phyloP scores from a whole-genome alignment of 192 early-diverging fungal species.

The Podila verticillata region DNA sequence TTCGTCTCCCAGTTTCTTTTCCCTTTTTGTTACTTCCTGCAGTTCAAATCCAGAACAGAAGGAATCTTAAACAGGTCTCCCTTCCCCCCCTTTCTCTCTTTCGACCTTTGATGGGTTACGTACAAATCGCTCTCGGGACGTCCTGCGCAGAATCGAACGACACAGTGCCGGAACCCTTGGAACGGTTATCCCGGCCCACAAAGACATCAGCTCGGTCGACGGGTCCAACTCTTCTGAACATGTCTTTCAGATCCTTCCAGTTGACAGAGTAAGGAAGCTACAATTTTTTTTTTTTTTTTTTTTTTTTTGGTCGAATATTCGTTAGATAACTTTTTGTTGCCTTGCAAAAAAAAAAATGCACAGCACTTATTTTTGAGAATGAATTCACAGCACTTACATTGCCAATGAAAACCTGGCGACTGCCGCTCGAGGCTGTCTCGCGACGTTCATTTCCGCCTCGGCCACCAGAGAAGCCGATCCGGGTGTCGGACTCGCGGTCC shows the following conservation, averaged over 20 bases:
- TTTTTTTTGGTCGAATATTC: neutral
- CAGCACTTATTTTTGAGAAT: neutral
- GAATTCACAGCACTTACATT: constrained; percentile 64
- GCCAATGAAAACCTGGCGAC: constrained; percentile 66
- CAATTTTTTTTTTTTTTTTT: neutral
- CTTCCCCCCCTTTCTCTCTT: no score
- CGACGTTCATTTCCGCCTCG: constrained; percentile 13
- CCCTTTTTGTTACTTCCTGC: no score
- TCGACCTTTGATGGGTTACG: constrained; percentile 27
- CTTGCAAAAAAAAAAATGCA: constrained; percentile 1
- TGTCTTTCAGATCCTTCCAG: constrained; percentile 90
- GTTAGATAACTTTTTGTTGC: neutral
- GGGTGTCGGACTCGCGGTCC: constrained; percentile 71
- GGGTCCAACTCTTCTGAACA: constrained; percentile 79
- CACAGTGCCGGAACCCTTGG: constrained; percentile 80
- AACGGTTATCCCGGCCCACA: constrained; percentile 65
- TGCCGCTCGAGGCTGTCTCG: constrained; percentile 3
- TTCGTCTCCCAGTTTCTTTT: no score
- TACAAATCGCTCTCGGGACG: constrained; percentile 80
- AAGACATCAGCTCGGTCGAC: constrained; percentile 78
- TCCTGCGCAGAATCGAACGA: constrained; percentile 74
- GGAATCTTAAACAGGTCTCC: no score
- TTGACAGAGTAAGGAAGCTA: constrained; percentile 81
- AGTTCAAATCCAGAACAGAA: no score
- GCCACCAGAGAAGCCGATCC: constrained; percentile 44